A percentile compares a stretch with the other conserved stretches of the same genome.
phyloP scores from a whole-genome alignment of 192 early-diverging fungal species.

The Coemansia sp. region DNA sequence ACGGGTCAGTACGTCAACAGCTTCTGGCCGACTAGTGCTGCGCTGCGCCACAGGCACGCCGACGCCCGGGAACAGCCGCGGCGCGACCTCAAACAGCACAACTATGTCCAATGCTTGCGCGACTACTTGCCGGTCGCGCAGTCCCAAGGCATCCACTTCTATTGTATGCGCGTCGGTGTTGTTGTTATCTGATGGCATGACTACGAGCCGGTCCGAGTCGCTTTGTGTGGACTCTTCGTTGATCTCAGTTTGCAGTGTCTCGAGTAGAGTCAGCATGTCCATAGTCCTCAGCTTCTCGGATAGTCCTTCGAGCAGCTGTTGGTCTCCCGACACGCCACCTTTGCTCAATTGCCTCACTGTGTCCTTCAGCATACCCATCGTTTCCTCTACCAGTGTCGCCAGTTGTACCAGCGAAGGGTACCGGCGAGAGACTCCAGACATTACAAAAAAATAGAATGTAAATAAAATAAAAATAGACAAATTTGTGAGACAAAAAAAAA shows the following conservation, averaged over 20 bases:
- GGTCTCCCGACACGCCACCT: slow-evolving; percentile 34
- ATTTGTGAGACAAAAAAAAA: no score
- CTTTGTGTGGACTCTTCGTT: not conserved
- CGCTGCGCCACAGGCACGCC: slow-evolving; percentile 65
- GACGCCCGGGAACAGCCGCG: slow-evolving; percentile 66
- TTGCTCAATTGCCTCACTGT: slow-evolving; percentile 37
- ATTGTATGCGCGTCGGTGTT: not conserved
- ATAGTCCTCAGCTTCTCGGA: slow-evolving; percentile 10
- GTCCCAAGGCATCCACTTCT: slow-evolving; percentile 23
- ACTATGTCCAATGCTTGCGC: slow-evolving; percentile 41
- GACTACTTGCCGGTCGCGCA: slow-evolving; percentile 43
- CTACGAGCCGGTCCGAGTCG: not conserved
- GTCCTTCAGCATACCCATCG: slow-evolving; percentile 14
- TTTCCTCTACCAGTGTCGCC: not conserved
- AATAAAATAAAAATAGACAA: no score
- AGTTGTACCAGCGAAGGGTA: slow-evolving; percentile 28
- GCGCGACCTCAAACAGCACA: slow-evolving; percentile 59
- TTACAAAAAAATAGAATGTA: not conserved
- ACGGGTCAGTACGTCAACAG: slow-evolving; percentile 17
- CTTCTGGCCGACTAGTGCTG: slow-evolving; percentile 48
- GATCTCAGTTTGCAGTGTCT: slow-evolving; percentile 29
- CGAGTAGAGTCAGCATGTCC: slow-evolving; percentile 7
- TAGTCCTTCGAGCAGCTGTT: slow-evolving; percentile 9
- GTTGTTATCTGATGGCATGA: not conserved
- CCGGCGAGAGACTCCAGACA: slow-evolving; percentile 20